A percentile compares a stretch with the other conserved stretches of the same genome.
Conservation (phyloP, 139 green algal species). For the Tetraselmis striata region DNA sequence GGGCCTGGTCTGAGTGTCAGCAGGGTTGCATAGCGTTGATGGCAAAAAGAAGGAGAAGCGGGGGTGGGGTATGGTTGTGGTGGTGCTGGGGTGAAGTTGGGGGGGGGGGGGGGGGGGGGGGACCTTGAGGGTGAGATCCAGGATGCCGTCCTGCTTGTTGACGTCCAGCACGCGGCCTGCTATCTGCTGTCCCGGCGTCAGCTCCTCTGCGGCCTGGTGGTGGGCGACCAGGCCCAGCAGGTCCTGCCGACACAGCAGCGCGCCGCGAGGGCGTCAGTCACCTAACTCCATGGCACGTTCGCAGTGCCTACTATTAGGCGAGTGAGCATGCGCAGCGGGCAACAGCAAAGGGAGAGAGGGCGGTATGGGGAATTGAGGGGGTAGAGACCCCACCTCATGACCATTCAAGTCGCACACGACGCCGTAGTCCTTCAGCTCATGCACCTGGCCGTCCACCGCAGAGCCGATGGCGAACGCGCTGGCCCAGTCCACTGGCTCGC, state of each 20-base stretch:
- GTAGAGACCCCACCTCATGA: constrained; percentile 16
- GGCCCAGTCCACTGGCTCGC: constrained; percentile 11
- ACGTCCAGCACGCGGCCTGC: constrained; percentile 60
- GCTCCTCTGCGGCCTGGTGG: neutral
- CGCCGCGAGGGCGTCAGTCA: no score
- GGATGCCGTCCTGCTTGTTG: constrained; percentile 52
- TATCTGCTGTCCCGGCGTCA: constrained; percentile 14
- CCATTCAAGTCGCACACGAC: constrained; percentile 60
- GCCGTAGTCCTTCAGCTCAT: constrained; percentile 65
- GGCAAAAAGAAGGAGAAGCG: no score
- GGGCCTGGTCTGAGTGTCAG: no score
- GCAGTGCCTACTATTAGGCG: no score
- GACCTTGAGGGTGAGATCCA: constrained; percentile 50
- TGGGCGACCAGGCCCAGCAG: neutral
- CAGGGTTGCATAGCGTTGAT: no score
- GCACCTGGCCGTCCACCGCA: constrained; percentile 29
- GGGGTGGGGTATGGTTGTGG: no score
- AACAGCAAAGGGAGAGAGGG: no score
- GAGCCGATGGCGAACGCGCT: constrained; percentile 11
- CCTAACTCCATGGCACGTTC: no score
- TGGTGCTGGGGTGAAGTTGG: no score
- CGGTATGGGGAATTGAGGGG: neutral
- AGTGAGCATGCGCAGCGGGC: neutral
- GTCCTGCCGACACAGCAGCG: neutral
- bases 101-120: no score